Evolutionary conservation across 2,329 filamentous ascomycete species (phyloP).

Genomic region (Aspergillus sp.): DNA sequence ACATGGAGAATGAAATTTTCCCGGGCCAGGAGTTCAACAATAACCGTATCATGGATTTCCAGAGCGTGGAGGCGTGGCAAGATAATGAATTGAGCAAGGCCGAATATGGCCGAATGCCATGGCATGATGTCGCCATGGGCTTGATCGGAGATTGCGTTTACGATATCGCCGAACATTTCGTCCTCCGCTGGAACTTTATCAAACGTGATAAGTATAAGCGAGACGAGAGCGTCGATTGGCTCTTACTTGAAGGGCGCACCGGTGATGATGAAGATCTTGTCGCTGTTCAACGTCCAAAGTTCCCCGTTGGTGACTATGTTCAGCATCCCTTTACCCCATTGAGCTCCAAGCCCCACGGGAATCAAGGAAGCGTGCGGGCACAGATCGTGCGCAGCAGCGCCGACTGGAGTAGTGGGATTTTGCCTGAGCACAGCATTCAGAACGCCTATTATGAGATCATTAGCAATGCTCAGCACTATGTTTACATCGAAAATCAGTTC

Average conservation of each 20-base stretch:
- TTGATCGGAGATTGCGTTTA: conserved; percentile 85
- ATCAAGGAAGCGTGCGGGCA: conserved; percentile 70
- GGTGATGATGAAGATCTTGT: conserved; percentile 79
- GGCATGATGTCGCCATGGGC: conserved; percentile 94
- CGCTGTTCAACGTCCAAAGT: conserved; percentile 81
- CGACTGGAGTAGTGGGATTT: conserved; percentile 90
- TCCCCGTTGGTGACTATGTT: conserved; percentile 82
- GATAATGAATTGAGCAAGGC: conserved; percentile 87
- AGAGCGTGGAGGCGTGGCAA: conserved; percentile 87
- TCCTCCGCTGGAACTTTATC: conserved; percentile 91
- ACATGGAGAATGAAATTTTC: conserved; percentile 78
- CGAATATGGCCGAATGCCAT: conserved; percentile 92
- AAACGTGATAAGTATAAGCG: conserved; percentile 98
- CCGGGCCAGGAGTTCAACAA: conserved; percentile 98
- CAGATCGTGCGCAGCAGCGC: conserved; percentile 86
- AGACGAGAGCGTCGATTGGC: conserved; percentile 76
- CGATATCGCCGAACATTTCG: conserved; percentile 93
- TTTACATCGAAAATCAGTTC: conserved; percentile 99
- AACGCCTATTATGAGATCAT: conserved; percentile 86
- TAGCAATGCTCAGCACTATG: conserved; percentile 78
- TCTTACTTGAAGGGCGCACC: conserved; percentile 70
- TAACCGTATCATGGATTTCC: conserved; percentile 92
- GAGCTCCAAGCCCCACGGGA: conserved; percentile 57
- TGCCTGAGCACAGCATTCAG: conserved; percentile 77
- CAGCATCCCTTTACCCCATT: conserved; percentile 72